Base-by-base conservation (phyloP, 2,329 filamentous ascomycete genomes). In the Diaporthe destruens region DNA sequence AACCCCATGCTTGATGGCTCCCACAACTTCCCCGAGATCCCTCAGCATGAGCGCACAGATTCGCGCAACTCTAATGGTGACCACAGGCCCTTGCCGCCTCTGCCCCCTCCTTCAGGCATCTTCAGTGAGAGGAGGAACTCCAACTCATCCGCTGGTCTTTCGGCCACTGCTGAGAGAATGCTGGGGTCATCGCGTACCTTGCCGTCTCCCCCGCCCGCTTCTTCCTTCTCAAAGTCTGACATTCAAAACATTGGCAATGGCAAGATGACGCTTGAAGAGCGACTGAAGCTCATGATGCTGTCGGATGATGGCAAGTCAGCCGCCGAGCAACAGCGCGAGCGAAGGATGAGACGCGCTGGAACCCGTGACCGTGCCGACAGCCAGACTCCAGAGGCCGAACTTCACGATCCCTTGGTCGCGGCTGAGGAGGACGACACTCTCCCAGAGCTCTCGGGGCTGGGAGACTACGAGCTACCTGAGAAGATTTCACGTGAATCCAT, bases 401-500 rank as follows among this genome's bases (percentile, higher is more conserved):
- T 67, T 55, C 79, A 77, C 11, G 73, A 85, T 74, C 79, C 80
- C 4, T 84, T 85, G 51, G 83, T 85, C 34, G 80, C 80, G 12
- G 83, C 86, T 16, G 89, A 90, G 76, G 88, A 87, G 54, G 89
- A 91, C 25, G 88, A 91, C 70, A 86, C 87, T 2, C 79, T 91
- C 55, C 90, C 88, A 57, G 90, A 93, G 71, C 81, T 92, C 76
- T 87, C 88, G 69, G 83, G 87, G 14, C 81, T 91, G 71, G 86
- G 88, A 74, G 89, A 91, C 72, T 92, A 92, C 77, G 87, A 92
- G 75, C 84, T 92, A 18, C 94, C 91, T 23, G 88, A 93, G 14
- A 92, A 92, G 70, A 97, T 98, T 79, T 98, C 96, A 11, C 90
- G 96, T 49, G 96, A 98, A 80, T 98, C 95, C 0, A 98, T 98